Evolutionary conservation across 768 basidiomycete genomes (phyloP).

Genomic region (Aureoboletus auriporus): DNA sequence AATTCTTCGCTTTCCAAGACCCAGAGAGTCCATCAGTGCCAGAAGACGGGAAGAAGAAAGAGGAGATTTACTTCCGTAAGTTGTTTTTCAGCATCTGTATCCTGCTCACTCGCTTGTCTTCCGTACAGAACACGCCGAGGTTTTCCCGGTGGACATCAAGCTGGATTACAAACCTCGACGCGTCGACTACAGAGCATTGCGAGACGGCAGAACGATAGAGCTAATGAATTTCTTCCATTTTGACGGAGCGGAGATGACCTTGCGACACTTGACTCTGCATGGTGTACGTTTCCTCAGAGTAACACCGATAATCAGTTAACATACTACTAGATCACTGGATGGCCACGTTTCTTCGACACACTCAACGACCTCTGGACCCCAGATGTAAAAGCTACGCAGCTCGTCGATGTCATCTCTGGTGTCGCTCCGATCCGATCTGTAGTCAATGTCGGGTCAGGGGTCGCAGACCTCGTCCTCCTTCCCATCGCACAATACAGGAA

Average conservation of each 20-base stretch:
- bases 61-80: conserved; percentile 75
- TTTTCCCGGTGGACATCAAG: conserved; percentile 93
- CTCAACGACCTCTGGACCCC: conserved; percentile 99
- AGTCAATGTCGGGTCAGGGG: conserved; percentile 95
- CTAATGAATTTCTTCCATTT: conserved; percentile 99
- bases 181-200: conserved; percentile 88
- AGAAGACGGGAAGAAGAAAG: conserved; percentile 30
- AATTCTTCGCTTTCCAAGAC: conserved; percentile 88
- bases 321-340: conserved; percentile 80
- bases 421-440: conserved; percentile 94
- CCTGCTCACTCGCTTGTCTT: conserved; percentile 2
- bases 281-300: conserved; percentile 59
- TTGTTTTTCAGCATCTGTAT: neutral
- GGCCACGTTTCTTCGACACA: conserved; percentile 82
- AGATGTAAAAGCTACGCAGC: conserved; percentile 97
- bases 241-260: conserved; percentile 96
- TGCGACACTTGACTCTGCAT: conserved; percentile 86
- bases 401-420: conserved; percentile 95
- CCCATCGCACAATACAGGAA: conserved; percentile 98
- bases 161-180: conserved; percentile 98
- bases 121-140: conserved; percentile 79
- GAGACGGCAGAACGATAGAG: conserved; percentile 90
- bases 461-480: conserved; percentile 91
- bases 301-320: conserved; percentile 8
- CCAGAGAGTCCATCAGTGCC: conserved; percentile 37